Evolutionary conservation across 441 rosid species (phyloP).

Genomic region (Erysimum cheiri): DNA sequence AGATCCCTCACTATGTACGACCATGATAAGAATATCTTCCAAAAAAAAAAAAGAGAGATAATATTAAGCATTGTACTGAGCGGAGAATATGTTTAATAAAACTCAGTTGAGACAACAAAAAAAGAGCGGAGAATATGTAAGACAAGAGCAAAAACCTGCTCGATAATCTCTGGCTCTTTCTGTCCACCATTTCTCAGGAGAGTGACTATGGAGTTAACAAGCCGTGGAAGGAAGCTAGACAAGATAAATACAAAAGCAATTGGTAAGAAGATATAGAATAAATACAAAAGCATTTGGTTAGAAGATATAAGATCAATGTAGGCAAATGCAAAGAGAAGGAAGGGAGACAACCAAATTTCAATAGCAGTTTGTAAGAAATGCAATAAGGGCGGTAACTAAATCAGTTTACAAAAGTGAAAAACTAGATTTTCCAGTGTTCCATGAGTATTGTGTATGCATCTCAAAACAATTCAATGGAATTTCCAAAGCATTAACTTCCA

Average conservation of each 20-base stretch:
- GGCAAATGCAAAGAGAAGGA: background rate
- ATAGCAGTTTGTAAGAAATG: background rate
- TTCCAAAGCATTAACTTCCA: background rate
- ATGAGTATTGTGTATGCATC: background rate
- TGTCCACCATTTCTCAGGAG: constrained; percentile 86
- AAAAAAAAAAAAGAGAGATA: constrained; percentile 19
- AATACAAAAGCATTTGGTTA: constrained; percentile 23
- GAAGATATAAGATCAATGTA: background rate
- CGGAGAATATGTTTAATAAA: background rate
- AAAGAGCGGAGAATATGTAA: background rate
- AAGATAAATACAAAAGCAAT: constrained; percentile 31
- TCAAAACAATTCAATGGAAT: constrained; percentile 2
- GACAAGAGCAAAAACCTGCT: constrained; percentile 66
- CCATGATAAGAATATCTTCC: constrained; percentile 87
- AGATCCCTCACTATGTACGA: constrained; percentile 55
- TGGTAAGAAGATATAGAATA: constrained; percentile 18
- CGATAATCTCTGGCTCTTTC: constrained; percentile 84
- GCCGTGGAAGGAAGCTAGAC: constrained; percentile 70
- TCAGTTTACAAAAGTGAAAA: background rate
- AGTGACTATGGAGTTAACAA: constrained; percentile 60
- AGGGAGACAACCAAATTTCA: background rate
- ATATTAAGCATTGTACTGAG: background rate
- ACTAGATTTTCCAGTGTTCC: constrained; percentile 2
- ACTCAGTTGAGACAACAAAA: no score
- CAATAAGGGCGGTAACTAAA: background rate